A percentile compares a stretch with the other conserved stretches of the same genome.
phyloP scores from a whole-genome alignment of 257 asterid genomes.

The Solanum medicagineum region DNA sequence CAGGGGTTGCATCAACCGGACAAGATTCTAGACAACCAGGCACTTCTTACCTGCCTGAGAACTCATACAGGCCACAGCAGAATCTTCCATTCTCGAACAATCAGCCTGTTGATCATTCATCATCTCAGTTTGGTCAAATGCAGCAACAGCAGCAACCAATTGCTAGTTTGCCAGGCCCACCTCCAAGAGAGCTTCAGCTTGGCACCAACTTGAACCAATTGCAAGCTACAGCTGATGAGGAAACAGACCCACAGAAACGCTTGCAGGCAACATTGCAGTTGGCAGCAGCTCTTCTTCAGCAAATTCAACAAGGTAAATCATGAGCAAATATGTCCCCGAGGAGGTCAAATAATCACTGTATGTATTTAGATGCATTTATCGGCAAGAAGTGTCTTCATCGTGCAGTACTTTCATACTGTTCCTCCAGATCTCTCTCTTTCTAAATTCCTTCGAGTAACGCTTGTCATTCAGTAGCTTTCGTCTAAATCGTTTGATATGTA shows the following conservation, averaged over 20 bases:
- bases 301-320: conserved; percentile 79
- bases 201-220: conserved; percentile 27
- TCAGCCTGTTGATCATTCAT: conserved; percentile 32
- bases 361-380: not conserved
- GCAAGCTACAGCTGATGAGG: conserved; percentile 38
- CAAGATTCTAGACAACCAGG: conserved; percentile 38
- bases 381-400: not conserved
- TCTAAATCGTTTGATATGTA: not conserved
- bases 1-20: conserved; percentile 8
- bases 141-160: conserved; percentile 32
- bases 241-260: conserved; percentile 69
- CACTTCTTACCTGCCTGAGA: conserved; percentile 19
- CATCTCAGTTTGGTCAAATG: conserved; percentile 34
- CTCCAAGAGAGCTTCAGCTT: conserved; percentile 32
- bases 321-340: not conserved
- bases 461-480: not conserved
- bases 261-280: conserved; percentile 85
- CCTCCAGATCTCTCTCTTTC: not conserved
- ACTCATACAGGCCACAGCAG: conserved; percentile 24
- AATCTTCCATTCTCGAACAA: conserved; percentile 27
- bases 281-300: conserved; percentile 91
- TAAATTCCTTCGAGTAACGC: not conserved
- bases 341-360: not conserved
- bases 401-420: not conserved
- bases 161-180: conserved; percentile 10